Evolutionary conservation across 2,329 filamentous ascomycete genomes (phyloP).

Genomic region (Trematosphaeria pertusa): DNA sequence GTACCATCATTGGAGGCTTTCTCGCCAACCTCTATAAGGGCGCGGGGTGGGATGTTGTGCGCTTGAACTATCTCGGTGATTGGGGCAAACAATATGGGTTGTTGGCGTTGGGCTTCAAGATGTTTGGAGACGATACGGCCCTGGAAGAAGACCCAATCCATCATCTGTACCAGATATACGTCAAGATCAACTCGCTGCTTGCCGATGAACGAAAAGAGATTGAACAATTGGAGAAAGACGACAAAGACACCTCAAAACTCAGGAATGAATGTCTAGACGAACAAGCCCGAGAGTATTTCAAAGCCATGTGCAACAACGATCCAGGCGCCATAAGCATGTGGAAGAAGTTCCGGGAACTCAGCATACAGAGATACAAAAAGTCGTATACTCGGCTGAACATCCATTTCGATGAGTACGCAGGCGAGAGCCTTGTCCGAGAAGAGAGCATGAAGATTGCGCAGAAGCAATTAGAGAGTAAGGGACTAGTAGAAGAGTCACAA

Average conservation of each 20-base stretch:
- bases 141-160: slow-evolving; percentile 73
- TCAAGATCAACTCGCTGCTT: slow-evolving; percentile 69
- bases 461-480: slow-evolving; percentile 60
- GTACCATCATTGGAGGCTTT: slow-evolving; percentile 74
- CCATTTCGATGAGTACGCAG: slow-evolving; percentile 67
- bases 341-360: slow-evolving; percentile 65
- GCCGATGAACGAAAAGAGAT: slow-evolving; percentile 53
- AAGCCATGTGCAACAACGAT: slow-evolving; percentile 67
- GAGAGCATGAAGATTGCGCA: slow-evolving; percentile 66
- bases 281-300: slow-evolving; percentile 72
- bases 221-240: slow-evolving; percentile 34
- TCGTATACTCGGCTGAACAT: slow-evolving; percentile 68
- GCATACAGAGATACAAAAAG: slow-evolving; percentile 65
- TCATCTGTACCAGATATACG: slow-evolving; percentile 77
- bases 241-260: slow-evolving; percentile 41
- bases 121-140: slow-evolving; percentile 72
- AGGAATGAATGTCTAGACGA: slow-evolving; percentile 61
- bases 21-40: slow-evolving; percentile 68
- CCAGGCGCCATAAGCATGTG: slow-evolving; percentile 62
- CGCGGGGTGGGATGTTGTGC: slow-evolving; percentile 70
- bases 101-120: slow-evolving; percentile 71
- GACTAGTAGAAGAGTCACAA: slow-evolving; percentile 65
- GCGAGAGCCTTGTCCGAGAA: slow-evolving; percentile 67
- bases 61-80: slow-evolving; percentile 74
- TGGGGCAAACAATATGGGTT: slow-evolving; percentile 74